Evolutionary conservation across 768 basidiomycete species (phyloP).

Genomic region (Phaeotremella fagi): DNA sequence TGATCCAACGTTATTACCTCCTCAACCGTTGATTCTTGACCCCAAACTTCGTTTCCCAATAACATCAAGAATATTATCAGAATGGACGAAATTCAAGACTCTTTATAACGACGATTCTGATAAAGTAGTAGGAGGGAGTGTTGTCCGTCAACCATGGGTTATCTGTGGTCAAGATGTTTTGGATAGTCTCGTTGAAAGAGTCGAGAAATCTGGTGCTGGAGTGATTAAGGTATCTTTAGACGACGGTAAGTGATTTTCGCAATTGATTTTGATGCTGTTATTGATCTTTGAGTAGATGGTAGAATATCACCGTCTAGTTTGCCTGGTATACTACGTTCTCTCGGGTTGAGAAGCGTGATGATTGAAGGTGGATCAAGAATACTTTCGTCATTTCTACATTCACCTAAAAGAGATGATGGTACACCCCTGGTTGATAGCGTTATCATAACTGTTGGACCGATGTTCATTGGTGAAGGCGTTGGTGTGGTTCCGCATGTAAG

Average conservation of each 20-base stretch:
- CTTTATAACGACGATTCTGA: background rate
- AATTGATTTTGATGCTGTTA: background rate
- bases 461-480: constrained; percentile 61
- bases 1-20: constrained; percentile 31
- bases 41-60: constrained; percentile 62
- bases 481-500: constrained; percentile 34
- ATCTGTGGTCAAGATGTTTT: constrained; percentile 53
- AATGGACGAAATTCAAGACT: constrained; percentile 51
- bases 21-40: constrained; percentile 82
- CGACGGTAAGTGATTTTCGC: constrained; percentile 45
- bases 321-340: constrained; percentile 55
- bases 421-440: constrained; percentile 60
- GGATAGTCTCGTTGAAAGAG: constrained; percentile 48
- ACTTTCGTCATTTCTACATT: constrained; percentile 66
- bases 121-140: constrained; percentile 47
- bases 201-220: constrained; percentile 65
- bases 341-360: constrained; percentile 75
- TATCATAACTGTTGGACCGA: constrained; percentile 81
- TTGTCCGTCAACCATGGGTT: constrained; percentile 69
- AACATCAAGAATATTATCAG: constrained; percentile 55
- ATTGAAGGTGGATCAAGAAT: constrained; percentile 88
- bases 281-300: constrained; percentile 2
- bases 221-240: constrained; percentile 56
- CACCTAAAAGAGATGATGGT: constrained; percentile 16
- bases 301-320: constrained; percentile 47